Evolutionary conservation across 495 filamentous ascomycete species (phyloP).

Genomic region (Penicillium flavigenum): DNA sequence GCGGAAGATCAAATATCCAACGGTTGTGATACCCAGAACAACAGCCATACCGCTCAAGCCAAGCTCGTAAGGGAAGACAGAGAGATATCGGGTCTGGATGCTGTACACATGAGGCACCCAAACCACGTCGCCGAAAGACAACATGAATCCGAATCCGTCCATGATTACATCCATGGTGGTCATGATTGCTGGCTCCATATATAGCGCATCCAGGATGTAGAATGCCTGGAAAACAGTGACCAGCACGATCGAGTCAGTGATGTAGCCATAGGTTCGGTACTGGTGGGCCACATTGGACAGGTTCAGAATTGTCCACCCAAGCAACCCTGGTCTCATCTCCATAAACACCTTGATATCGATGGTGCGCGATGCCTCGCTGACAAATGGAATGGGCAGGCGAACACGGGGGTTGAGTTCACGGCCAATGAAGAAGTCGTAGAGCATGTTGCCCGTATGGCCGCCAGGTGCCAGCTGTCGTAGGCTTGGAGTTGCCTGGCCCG

Average conservation of each 20-base stretch:
- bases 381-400: constrained; percentile 69
- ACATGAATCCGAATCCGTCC: constrained; percentile 96
- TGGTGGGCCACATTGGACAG: constrained; percentile 84
- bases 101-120: constrained; percentile 94
- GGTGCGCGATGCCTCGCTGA: constrained; percentile 49
- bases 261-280: constrained; percentile 75
- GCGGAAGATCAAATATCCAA: constrained; percentile 89
- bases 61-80: constrained; percentile 75
- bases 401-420: constrained; percentile 94
- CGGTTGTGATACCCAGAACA: constrained; percentile 61
- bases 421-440: constrained; percentile 98
- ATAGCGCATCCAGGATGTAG: constrained; percentile 84
- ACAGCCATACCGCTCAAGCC: constrained; percentile 60
- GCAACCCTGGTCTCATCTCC: constrained; percentile 87
- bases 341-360: constrained; percentile 90
- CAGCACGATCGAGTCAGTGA: constrained; percentile 86
- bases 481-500: constrained; percentile 58
- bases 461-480: constrained; percentile 77
- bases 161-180: constrained; percentile 96
- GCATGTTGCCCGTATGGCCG: constrained; percentile 76
- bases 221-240: constrained; percentile 74
- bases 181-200: constrained; percentile 87
- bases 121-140: constrained; percentile 89
- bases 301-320: constrained; percentile 87
- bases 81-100: constrained; percentile 83